phyloP scores from a whole-genome alignment of 2,329 filamentous ascomycete species.

The Scorias spongiosa region DNA sequence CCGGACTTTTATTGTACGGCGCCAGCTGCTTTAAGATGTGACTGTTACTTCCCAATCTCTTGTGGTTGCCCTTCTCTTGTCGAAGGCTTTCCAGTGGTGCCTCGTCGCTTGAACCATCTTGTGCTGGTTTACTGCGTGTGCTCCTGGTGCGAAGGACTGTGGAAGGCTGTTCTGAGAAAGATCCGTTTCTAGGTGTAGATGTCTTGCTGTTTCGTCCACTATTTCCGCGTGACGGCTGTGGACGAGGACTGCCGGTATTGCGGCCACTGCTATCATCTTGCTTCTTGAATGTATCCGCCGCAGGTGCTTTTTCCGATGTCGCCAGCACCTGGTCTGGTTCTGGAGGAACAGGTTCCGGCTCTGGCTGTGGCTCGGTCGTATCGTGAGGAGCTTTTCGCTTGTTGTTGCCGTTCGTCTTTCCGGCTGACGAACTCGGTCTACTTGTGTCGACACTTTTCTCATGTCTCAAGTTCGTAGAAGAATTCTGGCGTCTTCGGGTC shows the following conservation, averaged over 20 bases:
- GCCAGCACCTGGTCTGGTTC: neutral
- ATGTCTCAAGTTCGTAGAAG: constrained; percentile 32
- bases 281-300: neutral
- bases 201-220: constrained; percentile 1
- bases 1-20: constrained; percentile 23
- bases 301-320: neutral
- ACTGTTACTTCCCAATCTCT: constrained; percentile 17
- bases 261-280: neutral
- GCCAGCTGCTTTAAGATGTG: constrained; percentile 24
- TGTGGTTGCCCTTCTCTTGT: constrained; percentile 6
- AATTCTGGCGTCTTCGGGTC: constrained; percentile 62
- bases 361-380: neutral
- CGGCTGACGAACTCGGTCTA: constrained; percentile 11
- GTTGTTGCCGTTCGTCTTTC: constrained; percentile 10
- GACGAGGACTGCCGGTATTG: neutral
- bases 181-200: neutral
- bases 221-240: neutral
- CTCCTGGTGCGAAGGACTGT: neutral
- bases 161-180: constrained; percentile 2
- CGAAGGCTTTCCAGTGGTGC: neutral
- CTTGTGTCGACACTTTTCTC: constrained; percentile 24
- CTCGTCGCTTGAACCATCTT: neutral
- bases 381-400: constrained; percentile 1
- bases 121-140: constrained; percentile 1
- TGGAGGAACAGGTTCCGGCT: neutral